Base-by-base conservation (phyloP, 257 asterid genomes). In the Nicotiana obtusifolia region DNA sequence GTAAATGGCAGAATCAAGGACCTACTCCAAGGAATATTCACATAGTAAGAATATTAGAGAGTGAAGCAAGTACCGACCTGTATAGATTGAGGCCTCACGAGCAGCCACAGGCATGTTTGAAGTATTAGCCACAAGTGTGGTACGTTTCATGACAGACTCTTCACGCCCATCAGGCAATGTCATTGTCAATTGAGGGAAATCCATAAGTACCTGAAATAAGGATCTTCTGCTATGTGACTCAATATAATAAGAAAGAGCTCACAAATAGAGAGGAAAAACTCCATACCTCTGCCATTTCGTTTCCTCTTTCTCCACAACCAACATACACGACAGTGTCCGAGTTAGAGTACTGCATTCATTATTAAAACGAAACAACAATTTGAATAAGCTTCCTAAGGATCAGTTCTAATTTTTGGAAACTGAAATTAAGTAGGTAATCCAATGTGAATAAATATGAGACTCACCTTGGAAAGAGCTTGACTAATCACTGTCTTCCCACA, bases 51-150 rank as follows among this genome's bases (percentile, higher is more conserved):
- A 26, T 54, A 77, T 20, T 31, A 76, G 28, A 22, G 83, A 66
- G 56, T 11, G 61, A 79, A 60, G 60, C 83, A 65, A 75, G 37
- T 68, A 66, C 20, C 82, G 76, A 95, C 99, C 99, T 44, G 99
- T 95, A 88, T 96, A 96, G 81, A 96, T 96, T 67, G 99, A 96
- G 83, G 99, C 99, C 90, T 96, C 99, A 83, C 98, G 98, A 84
- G 99, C 99, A 88, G 99, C 99, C 94, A 96, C 99, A 0, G 98
- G 99, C 99, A 96, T 96, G 82, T 96, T 96, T 77, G 99, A 96
- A 85, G 99, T 96, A 88, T 96, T 96, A 28, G 99, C 99, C 65
- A 96, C 99, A 41, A 96, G 98, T 65, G 99, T 96, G 41, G 99
- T 96, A 88, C 99, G 99, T 84, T 96, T 96, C 99, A 96, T 96